These are phyloP conservation scores for Hyphopichia homilentoma DNA, from an alignment of 805 yeast genomes.

Conservation along the genomic window DNA sequence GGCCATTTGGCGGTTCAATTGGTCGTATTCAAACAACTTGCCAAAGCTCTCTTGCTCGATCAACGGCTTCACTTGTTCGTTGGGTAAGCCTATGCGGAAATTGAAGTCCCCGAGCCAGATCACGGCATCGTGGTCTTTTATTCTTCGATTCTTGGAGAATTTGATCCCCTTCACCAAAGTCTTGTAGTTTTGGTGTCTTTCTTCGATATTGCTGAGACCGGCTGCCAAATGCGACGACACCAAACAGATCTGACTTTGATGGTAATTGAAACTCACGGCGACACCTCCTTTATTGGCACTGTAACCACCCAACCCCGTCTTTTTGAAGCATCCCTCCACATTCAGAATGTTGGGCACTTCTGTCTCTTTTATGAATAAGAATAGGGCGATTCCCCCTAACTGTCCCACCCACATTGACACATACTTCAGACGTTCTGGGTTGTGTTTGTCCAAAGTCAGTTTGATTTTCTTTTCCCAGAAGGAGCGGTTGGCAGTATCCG, in stretches of 20 bases:
- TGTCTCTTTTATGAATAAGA: slow-evolving; percentile 61
- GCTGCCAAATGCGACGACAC: slow-evolving; percentile 92
- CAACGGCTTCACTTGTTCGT: slow-evolving; percentile 66
- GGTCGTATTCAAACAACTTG: slow-evolving; percentile 67
- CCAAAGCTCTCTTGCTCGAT: slow-evolving; percentile 44
- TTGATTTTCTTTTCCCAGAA: slow-evolving; percentile 67
- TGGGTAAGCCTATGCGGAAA: slow-evolving; percentile 68
- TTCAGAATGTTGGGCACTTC: slow-evolving; percentile 52
- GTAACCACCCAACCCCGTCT: slow-evolving; percentile 93
- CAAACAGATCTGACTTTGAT: slow-evolving; percentile 70
- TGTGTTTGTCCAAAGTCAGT: slow-evolving; percentile 36
- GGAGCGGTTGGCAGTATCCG: slow-evolving; percentile 58
- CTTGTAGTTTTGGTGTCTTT: slow-evolving; percentile 83
- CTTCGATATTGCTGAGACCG: slow-evolving; percentile 75
- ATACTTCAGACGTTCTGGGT: slow-evolving; percentile 41
- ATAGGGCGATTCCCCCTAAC: slow-evolving; percentile 76
- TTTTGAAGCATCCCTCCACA: slow-evolving; percentile 70
- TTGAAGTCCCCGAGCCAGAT: slow-evolving; percentile 96
- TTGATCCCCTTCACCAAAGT: slow-evolving; percentile 67
- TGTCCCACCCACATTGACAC: slow-evolving; percentile 70
- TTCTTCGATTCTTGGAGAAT: slow-evolving; percentile 48
- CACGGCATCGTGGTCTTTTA: slow-evolving; percentile 76
- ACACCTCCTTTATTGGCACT: slow-evolving; percentile 81
- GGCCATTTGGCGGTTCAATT: slow-evolving; percentile 70
- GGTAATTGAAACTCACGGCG: slow-evolving; percentile 61